These are phyloP conservation scores for Colletotrichum sp. DNA, from an alignment of 2,329 filamentous ascomycete genomes.

Conservation along the genomic window DNA sequence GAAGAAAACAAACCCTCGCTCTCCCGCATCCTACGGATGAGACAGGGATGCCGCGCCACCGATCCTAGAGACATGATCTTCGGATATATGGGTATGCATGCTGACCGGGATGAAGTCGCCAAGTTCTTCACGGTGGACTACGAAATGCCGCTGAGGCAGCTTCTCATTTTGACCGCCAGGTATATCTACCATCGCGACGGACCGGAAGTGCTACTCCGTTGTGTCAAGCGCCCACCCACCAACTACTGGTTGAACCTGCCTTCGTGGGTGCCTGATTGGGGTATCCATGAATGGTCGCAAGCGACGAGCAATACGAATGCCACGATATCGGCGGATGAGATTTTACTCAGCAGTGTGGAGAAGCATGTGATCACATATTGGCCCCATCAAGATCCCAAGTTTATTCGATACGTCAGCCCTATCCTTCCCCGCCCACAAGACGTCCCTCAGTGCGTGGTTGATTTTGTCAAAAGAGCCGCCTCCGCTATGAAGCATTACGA, in stretches of 20 bases:
- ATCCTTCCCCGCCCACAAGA: neutral
- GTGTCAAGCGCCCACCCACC: fast-evolving
- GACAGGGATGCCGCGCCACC: neutral
- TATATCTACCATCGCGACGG: fast-evolving
- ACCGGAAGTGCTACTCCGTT: neutral
- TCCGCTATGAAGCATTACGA: too few species aligned
- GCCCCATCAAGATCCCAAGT: neutral
- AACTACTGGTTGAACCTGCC: neutral
- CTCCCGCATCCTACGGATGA: neutral
- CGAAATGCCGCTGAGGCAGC: neutral
- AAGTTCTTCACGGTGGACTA: neutral
- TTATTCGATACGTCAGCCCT: neutral
- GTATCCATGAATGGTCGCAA: neutral
- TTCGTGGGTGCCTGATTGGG: neutral
- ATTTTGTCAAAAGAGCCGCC: neutral
- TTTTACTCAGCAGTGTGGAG: too few species aligned
- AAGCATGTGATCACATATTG: too few species aligned
- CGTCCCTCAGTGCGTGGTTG: neutral
- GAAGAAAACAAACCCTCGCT: too few species aligned
- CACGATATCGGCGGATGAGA: neutral
- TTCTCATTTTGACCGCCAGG: neutral
- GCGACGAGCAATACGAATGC: neutral
- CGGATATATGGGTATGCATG: neutral
- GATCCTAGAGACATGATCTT: neutral
- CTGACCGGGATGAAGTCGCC: fast-evolving